phyloP scores from a whole-genome alignment of 345 rosid species.

The Laguncularia racemosa region DNA sequence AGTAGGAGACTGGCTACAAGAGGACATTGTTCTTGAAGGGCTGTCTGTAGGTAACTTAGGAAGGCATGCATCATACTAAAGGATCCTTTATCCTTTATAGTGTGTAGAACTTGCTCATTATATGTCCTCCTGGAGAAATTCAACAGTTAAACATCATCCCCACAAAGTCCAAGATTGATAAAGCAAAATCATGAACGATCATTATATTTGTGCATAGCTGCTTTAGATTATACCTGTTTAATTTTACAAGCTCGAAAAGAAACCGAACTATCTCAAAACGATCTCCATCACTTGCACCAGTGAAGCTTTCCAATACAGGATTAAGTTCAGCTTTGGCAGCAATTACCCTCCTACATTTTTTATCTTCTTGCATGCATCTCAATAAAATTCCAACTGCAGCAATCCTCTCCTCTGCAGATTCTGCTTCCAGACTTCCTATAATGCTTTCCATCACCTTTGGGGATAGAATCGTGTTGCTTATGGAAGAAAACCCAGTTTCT shows the following conservation, averaged over 20 bases:
- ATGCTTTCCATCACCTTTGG: constrained; percentile 29
- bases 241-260: constrained; percentile 47
- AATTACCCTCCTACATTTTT: constrained; percentile 47
- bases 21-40: constrained; percentile 40
- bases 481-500: constrained; percentile 28
- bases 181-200: neutral
- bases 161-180: neutral
- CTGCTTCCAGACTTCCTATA: constrained; percentile 43
- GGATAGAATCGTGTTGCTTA: constrained; percentile 25
- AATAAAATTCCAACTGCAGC: constrained; percentile 44
- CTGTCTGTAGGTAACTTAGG: constrained; percentile 44
- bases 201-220: neutral
- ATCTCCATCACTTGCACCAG: constrained; percentile 27
- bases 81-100: constrained; percentile 50
- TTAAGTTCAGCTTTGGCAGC: constrained; percentile 48
- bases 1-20: constrained; percentile 52
- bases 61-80: constrained; percentile 61
- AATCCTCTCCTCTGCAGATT: constrained; percentile 44
- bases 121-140: constrained; percentile 35
- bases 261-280: constrained; percentile 41
- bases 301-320: constrained; percentile 48
- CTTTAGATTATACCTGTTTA: constrained; percentile 36
- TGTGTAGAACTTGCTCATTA: constrained; percentile 49
- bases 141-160: constrained; percentile 1
- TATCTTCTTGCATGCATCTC: constrained; percentile 51